These are phyloP conservation scores for Phaffia tasmanica DNA, from an alignment of 768 basidiomycete species.

Conservation along the genomic window DNA sequence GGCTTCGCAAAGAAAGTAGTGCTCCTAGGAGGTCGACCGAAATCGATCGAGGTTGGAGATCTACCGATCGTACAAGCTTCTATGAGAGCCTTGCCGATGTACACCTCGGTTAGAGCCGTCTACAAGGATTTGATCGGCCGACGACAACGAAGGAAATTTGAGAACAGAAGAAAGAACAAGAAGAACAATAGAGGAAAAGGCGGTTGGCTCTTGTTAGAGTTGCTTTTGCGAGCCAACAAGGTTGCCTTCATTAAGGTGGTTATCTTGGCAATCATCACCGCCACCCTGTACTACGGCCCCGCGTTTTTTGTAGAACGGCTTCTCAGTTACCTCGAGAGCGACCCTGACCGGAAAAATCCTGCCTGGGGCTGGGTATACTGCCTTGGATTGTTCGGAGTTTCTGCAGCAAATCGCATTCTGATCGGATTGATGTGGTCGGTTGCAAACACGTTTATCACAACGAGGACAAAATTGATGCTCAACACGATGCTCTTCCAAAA, in stretches of 20 bases:
- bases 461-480: slow-evolving; percentile 59
- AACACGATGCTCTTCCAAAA: slow-evolving; percentile 78
- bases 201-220: not conserved
- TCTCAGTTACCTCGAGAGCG: slow-evolving; percentile 55
- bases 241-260: slow-evolving; percentile 25
- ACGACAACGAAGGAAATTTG: not conserved
- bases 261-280: slow-evolving; percentile 34
- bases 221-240: no score
- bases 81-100: no score
- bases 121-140: not conserved
- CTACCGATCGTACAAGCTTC: not conserved
- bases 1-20: not conserved
- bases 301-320: slow-evolving; percentile 54
- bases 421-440: slow-evolving; percentile 46
- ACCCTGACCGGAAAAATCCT: slow-evolving; percentile 46
- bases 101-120: not conserved
- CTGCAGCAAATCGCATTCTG: slow-evolving; percentile 39
- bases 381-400: slow-evolving; percentile 34
- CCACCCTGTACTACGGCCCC: slow-evolving; percentile 35
- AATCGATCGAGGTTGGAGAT: slow-evolving; percentile 1
- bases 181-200: not conserved
- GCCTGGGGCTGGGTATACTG: slow-evolving; percentile 65
- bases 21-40: not conserved
- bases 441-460: slow-evolving; percentile 58
- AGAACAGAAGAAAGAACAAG: not conserved